These are phyloP conservation scores for Globisporangium perplexum DNA, from an alignment of 352 stramenopile species.

Conservation along the genomic window DNA sequence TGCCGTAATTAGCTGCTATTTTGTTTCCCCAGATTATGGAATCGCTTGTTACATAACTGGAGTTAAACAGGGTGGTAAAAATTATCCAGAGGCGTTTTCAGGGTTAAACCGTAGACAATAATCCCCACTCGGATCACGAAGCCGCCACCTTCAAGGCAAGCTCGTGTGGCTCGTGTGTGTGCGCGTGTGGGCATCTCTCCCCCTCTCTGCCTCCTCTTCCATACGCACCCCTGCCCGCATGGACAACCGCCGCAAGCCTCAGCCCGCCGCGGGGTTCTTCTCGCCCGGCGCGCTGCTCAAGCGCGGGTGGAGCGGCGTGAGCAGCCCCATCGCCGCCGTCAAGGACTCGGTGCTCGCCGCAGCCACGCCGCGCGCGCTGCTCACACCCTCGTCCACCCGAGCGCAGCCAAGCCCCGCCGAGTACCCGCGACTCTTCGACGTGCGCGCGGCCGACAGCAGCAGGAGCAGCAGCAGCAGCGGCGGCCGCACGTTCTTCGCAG, in stretches of 20 bases:
- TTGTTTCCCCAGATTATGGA: no score
- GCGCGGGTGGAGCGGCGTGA: slow-evolving; percentile 59
- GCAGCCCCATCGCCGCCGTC: slow-evolving; percentile 49
- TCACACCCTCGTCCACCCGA: slow-evolving; percentile 23
- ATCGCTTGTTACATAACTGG: no score
- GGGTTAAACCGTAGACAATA: no score
- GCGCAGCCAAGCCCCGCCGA: slow-evolving; percentile 43
- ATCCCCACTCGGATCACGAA: no score
- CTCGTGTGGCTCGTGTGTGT: no score
- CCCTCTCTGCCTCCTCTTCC: neutral
- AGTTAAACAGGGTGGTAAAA: no score
- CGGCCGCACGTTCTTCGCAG: slow-evolving; percentile 2
- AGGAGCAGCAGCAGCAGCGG: neutral
- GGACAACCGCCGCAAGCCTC: slow-evolving; percentile 30
- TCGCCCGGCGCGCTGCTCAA: slow-evolving; percentile 56
- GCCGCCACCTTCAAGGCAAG: no score
- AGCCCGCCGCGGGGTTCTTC: slow-evolving; percentile 22
- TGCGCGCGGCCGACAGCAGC: slow-evolving; percentile 28
- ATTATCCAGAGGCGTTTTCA: no score
- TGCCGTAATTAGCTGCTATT: no score
- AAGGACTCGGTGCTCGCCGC: slow-evolving; percentile 57
- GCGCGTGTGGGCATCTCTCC: no score
- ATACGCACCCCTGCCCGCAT: slow-evolving; percentile 12
- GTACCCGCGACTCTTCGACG: slow-evolving; percentile 73
- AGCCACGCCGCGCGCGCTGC: slow-evolving; percentile 34